Evolutionary conservation across 306 rosid genomes (phyloP), one percentile per base, ranked within the genome.

Genomic region (Pterocarpus macrocarpus): DNA sequence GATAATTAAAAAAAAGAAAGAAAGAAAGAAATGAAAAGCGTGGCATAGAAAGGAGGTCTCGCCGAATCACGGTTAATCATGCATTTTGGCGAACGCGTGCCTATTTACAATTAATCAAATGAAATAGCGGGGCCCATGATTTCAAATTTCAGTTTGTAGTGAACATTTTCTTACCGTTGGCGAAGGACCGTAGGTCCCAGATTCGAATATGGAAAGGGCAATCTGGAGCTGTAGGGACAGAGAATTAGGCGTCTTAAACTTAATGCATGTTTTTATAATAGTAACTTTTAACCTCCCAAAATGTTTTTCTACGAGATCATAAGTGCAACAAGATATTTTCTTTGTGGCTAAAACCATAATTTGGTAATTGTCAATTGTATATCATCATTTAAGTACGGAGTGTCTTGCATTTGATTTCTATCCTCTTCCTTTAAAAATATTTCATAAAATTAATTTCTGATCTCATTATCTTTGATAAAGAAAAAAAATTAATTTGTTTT

Each of bases 111-210:
- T 52, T 66, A n/a, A 47, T 53, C 4, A 8, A 75, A 49, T 57
- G 44, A 4, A 53, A 50, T 2, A 34, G 70, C 14, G 83, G 88
- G 89, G 57, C 81, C 88, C 88, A 70, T 0, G 3, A 61, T 38
- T 87, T 90, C 75, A 83, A 85, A 65, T 71, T 82, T 74, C 50
- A 5, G 81, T 58, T 43, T 4, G 58, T 78, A 65, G 68, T 53
- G 65, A 50, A 41, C 68, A 64, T 32, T 85, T 85, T 65, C 57
- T 33, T 67, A 72, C 92, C 94, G 93, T 91, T 71, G 71, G 79
- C 53, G 5, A 3, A 3, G 62, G 16, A 80, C 80, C 70, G 0
- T 3, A 36, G 57, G 88, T 73, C 68, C 82, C 68, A 59, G 10
- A 84, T 22, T 22, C 28, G 28, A 22, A 22, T 22, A 22, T 22